Evolutionary conservation across 177 flowering plant species (phyloP), one percentile per base, ranked within the genome.

Genomic region (Vitis hybrid): DNA sequence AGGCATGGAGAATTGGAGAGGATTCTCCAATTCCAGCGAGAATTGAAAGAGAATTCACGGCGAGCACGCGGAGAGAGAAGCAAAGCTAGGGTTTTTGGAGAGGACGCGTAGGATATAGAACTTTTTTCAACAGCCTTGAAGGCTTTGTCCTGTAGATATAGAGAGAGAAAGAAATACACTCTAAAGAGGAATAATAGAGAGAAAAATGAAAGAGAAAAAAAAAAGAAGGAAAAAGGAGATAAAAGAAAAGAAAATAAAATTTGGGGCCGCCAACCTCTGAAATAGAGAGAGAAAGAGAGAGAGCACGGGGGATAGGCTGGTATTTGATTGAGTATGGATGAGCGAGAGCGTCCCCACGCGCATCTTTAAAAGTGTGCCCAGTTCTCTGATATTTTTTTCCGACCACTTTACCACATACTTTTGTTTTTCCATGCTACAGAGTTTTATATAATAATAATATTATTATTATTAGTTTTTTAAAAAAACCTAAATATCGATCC

Each of bases 31-130:
- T 1, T 33, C 45, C 45, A 6, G 60, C 58, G 10, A 33, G 45
- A 60, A 61, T 22, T 15, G 3, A 48, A 55, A 51, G 59, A 8
- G 1, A 1, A 51, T 31, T 8, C 20, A 31, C 1, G 20, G 53
- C 12, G 45, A 62, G 11, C 16, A 50, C 55, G 39, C 39, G 57
- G 68, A 64, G 72, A 65, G 70, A 67, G 75, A 3, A 56, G 49
- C 65, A 59, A 62, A 55, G 64, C 51, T 81, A 74, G 75, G 80
- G 80, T 74, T 78, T 74, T 68, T 60, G 77, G 77, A 77, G 76
- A 74, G 72, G 75, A 77, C 79, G 84, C 83, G 81, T 78, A 67
- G 78, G 45, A 55, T 74, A 77, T 77, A 63, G 64, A 69, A 74
- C 67, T 31, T 76, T 71, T 26, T 19, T 59, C 45, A 33, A 33